Evolutionary conservation across 768 basidiomycete species (phyloP), one percentile per base, ranked within the genome.

Genomic region (Lactarius deliciosus): DNA sequence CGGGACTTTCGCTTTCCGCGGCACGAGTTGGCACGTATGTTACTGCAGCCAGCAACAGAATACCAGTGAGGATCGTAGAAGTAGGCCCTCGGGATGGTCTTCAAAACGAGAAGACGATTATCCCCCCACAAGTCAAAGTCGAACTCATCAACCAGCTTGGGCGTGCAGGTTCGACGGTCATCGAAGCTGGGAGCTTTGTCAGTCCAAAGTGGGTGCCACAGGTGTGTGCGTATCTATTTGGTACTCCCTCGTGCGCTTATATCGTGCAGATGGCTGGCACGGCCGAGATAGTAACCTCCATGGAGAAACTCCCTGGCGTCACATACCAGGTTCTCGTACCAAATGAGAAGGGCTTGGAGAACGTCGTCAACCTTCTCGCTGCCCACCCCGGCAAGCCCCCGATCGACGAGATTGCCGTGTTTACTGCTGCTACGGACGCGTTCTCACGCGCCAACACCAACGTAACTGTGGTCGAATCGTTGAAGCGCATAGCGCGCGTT

Each of bases 181-280:
- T 96, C 70, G 94, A 96, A 76, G 85, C 86, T 0, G 94, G 94
- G 8, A 93, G 92, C 74, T 94, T 96, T 74, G 94, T 96, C 65
- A 92, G 92, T 75, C 91, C 91, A 0, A 94, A 94, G 76, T 93
- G 93, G 90, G 90, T 96, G 30, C 94, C 94, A 0, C 94, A 96
- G 85, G 94, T 87, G 68, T 65, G 76, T 73, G 57, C 2, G 5
- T 36, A 16, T 38, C 40, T 5, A 57, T 32, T 25, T 54, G 4
- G 30, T 43, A 43, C 22, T 16, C 32, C 22, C 30, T 54, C 22
- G 10, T 40, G 13, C 38, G 45, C 15, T 54, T 25, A 59, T 47
- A 32, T 47, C 20, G 20, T 32, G 20, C 69, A 96, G 92, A 94
- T 96, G 93, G 91, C 87, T 18, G 92, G 92, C 25, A 95, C 94